Base-by-base conservation (phyloP, 1,284 basidiomycete genomes). In the Sporisorium sorghi region DNA sequence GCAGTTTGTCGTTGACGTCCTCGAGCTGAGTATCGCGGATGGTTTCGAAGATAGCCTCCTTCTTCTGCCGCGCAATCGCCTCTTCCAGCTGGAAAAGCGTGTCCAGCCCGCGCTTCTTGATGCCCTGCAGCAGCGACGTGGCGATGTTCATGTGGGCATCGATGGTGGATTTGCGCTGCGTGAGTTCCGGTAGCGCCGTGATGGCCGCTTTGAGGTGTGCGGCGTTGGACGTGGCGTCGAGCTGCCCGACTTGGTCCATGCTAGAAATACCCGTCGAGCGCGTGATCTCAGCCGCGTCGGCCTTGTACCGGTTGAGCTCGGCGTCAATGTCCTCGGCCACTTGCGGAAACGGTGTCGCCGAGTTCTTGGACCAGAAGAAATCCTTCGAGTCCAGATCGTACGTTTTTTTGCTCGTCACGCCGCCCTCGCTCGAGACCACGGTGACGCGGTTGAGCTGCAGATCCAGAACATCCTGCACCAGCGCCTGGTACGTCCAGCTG, bases 121-220 rank as follows among this genome's bases (percentile, higher is more conserved):
- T 98, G 21, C 97, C 91, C 84, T 97, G 94, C 30, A 99, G 87
- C 15, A 99, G 87, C 8, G 96, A 91, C 3, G 96, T 98, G 33
- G 97, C 97, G 59, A 99, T 97, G 86, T 99, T 98, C 95, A 99
- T 99, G 82, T 99, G 96, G 1, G 96, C 94, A 85, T 99, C 97
- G 35, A 99, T 89, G 2, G 93, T 96, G 48, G 93, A 91, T 81
- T 99, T 99, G 46, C 97, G 89, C 19, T 96, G 94, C 3, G 96
- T 98, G 46, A 99, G 87, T 85, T 99, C 96, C 1, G 97, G 97
- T n/a, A 99, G 88, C 61, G 95, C 94, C 0, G 96, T 99, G 83
- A 99, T 97, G 3, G 97, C 97, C 0, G 93, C 94, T 86, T 98
- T 99, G 57, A 99, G 87, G 85, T 99, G 92, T 9, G 93, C 89